These are phyloP conservation scores for Bipolaris cookei DNA, from an alignment of 2,329 filamentous ascomycete genomes.

Conservation along the genomic window DNA sequence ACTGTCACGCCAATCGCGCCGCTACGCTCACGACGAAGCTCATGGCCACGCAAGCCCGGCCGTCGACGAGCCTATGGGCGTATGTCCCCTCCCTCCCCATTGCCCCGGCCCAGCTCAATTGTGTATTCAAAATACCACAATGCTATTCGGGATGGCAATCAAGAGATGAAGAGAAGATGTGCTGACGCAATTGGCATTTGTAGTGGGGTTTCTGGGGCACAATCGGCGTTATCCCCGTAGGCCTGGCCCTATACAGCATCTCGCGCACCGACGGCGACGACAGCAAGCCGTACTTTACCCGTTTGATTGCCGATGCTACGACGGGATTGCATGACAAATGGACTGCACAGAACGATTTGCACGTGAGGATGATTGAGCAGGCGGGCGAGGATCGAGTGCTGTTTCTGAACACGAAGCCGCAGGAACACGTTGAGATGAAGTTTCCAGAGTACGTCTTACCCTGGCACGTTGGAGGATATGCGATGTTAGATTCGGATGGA, in stretches of 20 bases:
- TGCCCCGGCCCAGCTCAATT: conserved; percentile 7
- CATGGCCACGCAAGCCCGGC: conserved; percentile 47
- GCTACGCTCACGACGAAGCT: conserved; percentile 49
- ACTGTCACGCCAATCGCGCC: conserved; percentile 50
- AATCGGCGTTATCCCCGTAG: conserved; percentile 55
- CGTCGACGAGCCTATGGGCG: conserved; percentile 58
- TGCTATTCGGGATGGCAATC: too few species aligned
- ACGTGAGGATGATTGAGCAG: conserved; percentile 66
- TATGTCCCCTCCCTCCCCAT: conserved; percentile 47
- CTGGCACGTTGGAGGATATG: not conserved
- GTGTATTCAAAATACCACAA: not conserved
- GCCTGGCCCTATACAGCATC: conserved; percentile 54
- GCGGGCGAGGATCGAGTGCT: conserved; percentile 68
- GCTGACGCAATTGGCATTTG: conserved; percentile 31
- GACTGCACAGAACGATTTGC: conserved; percentile 64
- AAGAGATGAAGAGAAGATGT: not conserved
- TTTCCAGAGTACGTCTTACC: conserved; percentile 67
- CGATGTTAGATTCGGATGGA: not conserved
- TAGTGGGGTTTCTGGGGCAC: conserved; percentile 57
- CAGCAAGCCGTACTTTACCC: conserved; percentile 53
- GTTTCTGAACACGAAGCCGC: conserved; percentile 58
- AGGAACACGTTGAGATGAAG: conserved; percentile 61
- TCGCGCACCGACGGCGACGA: conserved; percentile 50
- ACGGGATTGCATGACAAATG: conserved; percentile 60
- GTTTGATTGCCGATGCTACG: conserved; percentile 63